Evolutionary conservation across 257 asterid genomes (phyloP).

Genomic region (Catharanthus roseus): DNA sequence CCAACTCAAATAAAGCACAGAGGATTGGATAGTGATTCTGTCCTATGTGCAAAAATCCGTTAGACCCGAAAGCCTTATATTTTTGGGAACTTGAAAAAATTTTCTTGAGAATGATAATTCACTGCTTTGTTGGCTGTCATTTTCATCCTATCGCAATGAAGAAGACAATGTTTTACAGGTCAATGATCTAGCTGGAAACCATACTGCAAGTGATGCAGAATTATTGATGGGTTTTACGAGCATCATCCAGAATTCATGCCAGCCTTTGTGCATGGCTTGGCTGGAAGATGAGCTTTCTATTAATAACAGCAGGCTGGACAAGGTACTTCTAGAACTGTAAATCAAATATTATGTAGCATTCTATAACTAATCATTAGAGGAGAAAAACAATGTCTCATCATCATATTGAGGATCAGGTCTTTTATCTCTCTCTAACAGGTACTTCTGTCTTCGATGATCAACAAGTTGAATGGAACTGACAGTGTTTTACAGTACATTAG

Average conservation of each 20-base stretch:
- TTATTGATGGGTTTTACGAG: constrained; percentile 38
- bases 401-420: constrained; percentile 10
- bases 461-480: constrained; percentile 55
- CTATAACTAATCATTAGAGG: neutral
- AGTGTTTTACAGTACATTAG: constrained; percentile 52
- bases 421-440: constrained; percentile 41
- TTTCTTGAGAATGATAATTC: neutral
- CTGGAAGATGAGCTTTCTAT: constrained; percentile 76
- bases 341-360: neutral
- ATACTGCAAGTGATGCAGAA: constrained; percentile 32
- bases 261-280: constrained; percentile 79
- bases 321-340: constrained; percentile 39
- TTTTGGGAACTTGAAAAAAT: neutral
- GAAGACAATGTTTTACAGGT: constrained; percentile 46
- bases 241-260: constrained; percentile 57
- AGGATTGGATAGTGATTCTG: neutral
- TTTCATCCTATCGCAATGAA: neutral
- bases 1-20: neutral
- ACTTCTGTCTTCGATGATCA: constrained; percentile 46
- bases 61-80: neutral
- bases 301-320: constrained; percentile 43
- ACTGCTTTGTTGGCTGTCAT: neutral
- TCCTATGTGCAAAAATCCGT: neutral
- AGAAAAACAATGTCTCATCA: neutral
- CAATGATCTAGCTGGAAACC: constrained; percentile 40